Evolutionary conservation across 2,329 filamentous ascomycete genomes (phyloP).

Genomic region (Penicillium sp.): DNA sequence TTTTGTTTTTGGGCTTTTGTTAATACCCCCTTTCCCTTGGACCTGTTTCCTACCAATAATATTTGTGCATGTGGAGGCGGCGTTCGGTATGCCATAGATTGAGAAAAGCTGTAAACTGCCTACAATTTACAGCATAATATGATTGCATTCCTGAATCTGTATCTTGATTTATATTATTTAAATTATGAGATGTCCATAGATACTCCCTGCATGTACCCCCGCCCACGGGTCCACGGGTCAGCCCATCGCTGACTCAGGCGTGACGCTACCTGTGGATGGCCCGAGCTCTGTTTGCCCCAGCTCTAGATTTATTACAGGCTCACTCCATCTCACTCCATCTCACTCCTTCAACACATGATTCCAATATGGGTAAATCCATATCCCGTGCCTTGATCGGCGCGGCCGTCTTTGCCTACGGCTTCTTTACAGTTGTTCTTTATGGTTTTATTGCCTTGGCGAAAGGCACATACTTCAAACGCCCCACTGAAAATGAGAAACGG

Average conservation of each 20-base stretch:
- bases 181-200: neutral
- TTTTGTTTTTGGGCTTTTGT: constrained; percentile 15
- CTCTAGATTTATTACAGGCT: neutral
- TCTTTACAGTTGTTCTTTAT: constrained; percentile 39
- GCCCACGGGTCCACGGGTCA: too few relatives aligned
- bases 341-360: neutral
- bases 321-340: neutral
- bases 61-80: constrained; percentile 22
- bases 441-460: constrained; percentile 29
- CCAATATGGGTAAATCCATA: constrained; percentile 26
- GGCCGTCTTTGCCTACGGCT: constrained; percentile 34
- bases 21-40: constrained; percentile 22
- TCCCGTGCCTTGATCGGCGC: constrained; percentile 19
- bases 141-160: neutral
- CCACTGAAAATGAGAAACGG: constrained; percentile 42
- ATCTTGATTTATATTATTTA: neutral
- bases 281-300: neutral
- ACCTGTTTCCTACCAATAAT: constrained; percentile 12
- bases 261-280: neutral
- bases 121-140: constrained; percentile 1
- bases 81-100: constrained; percentile 11
- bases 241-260: constrained; percentile 2
- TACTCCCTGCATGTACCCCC: neutral
- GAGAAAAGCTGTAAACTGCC: neutral
- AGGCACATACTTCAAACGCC: constrained; percentile 40